phyloP scores from a whole-genome alignment of 257 asterid genomes.

The Penstemon davidsonii region DNA sequence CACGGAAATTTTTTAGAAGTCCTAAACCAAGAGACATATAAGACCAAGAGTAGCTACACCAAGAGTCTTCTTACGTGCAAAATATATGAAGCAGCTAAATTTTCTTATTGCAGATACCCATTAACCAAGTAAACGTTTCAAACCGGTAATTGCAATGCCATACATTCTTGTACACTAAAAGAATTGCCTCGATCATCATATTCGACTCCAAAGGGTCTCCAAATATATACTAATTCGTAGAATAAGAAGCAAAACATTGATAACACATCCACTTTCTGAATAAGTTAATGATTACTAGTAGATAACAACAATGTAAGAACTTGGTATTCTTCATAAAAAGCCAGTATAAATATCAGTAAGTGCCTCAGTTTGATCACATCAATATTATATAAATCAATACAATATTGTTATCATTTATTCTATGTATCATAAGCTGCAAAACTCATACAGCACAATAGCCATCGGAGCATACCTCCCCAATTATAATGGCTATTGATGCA shows the following conservation, averaged over 20 bases:
- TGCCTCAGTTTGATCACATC: background rate
- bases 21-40: too few species aligned
- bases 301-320: background rate
- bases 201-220: background rate
- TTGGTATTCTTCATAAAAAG: too few species aligned
- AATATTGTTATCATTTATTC: background rate
- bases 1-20: too few species aligned
- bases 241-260: background rate
- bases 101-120: too few species aligned
- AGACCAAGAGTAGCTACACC: too few species aligned
- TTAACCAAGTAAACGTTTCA: too few species aligned
- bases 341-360: background rate
- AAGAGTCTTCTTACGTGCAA: too few species aligned
- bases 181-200: too few species aligned
- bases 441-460: conserved; percentile 29
- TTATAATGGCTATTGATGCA: background rate
- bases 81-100: too few species aligned
- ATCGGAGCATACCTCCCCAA: background rate
- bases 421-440: conserved; percentile 26
- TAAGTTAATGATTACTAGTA: background rate
- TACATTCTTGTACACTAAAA: too few species aligned
- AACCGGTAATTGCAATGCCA: too few species aligned
- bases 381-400: conserved; percentile 16
- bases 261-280: background rate
- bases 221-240: background rate